phyloP scores from a whole-genome alignment of 805 yeast genomes.

The Myxozyma lipomycoides region DNA sequence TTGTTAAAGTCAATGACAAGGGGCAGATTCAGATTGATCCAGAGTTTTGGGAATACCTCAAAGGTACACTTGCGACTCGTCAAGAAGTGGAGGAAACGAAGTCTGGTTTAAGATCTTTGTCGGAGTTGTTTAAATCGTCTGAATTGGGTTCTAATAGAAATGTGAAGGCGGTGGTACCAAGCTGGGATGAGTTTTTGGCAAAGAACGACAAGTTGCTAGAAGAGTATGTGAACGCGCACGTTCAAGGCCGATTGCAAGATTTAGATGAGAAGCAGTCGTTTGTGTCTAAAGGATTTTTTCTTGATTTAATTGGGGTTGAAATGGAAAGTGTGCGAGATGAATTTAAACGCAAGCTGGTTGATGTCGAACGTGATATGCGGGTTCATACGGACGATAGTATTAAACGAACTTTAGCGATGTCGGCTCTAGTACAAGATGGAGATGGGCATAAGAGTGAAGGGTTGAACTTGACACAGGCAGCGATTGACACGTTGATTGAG shows the following conservation, averaged over 20 bases:
- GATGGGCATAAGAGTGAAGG: neutral
- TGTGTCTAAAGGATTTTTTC: slow-evolving; percentile 16
- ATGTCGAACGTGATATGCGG: slow-evolving; percentile 8
- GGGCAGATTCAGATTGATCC: slow-evolving; percentile 19
- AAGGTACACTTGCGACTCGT: slow-evolving; percentile 15
- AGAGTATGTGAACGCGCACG: slow-evolving; percentile 10
- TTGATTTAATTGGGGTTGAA: slow-evolving; percentile 20
- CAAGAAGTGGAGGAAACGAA: slow-evolving; percentile 3
- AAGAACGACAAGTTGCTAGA: slow-evolving; percentile 12
- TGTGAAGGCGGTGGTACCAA: neutral
- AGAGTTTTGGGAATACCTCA: slow-evolving; percentile 20
- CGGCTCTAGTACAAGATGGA: neutral
- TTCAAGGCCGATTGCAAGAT: slow-evolving; percentile 7
- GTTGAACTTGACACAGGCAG: slow-evolving; percentile 19
- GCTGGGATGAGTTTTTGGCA: slow-evolving; percentile 23
- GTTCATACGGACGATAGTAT: neutral
- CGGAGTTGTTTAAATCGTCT: neutral
- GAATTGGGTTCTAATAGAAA: neutral
- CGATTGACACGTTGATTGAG: slow-evolving; percentile 25
- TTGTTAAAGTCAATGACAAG: slow-evolving; percentile 10
- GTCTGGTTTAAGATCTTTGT: neutral
- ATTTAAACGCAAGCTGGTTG: slow-evolving; percentile 4
- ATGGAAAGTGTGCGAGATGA: slow-evolving; percentile 9
- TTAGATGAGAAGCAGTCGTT: slow-evolving; percentile 13
- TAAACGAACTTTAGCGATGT: neutral